Conservation (phyloP, 805 yeast species). For the Soucietia sequanensis region DNA sequence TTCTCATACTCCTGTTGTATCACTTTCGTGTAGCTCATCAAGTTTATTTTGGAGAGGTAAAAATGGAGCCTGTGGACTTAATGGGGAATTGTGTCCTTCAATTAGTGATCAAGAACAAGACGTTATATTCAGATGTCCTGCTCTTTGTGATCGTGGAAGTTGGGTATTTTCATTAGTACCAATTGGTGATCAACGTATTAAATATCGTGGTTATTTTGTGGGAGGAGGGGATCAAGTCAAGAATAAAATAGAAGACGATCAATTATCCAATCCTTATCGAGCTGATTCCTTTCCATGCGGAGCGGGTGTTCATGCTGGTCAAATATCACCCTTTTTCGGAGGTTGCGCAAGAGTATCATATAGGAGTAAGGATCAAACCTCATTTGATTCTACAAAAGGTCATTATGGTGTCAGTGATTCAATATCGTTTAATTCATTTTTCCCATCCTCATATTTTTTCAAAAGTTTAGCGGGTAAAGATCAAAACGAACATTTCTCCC, state of each 20-base stretch:
- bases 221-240: slow-evolving; percentile 63
- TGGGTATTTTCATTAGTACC: slow-evolving; percentile 74
- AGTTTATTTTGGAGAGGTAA: slow-evolving; percentile 69
- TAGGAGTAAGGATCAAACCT: slow-evolving; percentile 46
- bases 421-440: slow-evolving; percentile 64
- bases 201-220: slow-evolving; percentile 68
- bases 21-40: slow-evolving; percentile 50
- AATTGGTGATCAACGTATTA: slow-evolving; percentile 65
- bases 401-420: slow-evolving; percentile 52
- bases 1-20: slow-evolving; percentile 26
- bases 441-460: slow-evolving; percentile 72
- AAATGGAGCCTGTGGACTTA: slow-evolving; percentile 71
- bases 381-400: slow-evolving; percentile 51
- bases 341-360: slow-evolving; percentile 71
- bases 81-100: slow-evolving; percentile 60
- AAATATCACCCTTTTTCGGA: slow-evolving; percentile 69
- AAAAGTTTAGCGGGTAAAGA: slow-evolving; percentile 28
- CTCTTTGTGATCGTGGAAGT: slow-evolving; percentile 76
- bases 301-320: slow-evolving; percentile 85
- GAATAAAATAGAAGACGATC: slow-evolving; percentile 12
- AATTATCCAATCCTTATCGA: slow-evolving; percentile 65
- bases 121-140: slow-evolving; percentile 76
- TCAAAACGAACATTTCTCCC: slow-evolving; percentile 27
- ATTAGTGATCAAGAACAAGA: slow-evolving; percentile 38
- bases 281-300: slow-evolving; percentile 90